Evolutionary conservation across 306 rosid species (phyloP).

Genomic region (Urtica urens): DNA sequence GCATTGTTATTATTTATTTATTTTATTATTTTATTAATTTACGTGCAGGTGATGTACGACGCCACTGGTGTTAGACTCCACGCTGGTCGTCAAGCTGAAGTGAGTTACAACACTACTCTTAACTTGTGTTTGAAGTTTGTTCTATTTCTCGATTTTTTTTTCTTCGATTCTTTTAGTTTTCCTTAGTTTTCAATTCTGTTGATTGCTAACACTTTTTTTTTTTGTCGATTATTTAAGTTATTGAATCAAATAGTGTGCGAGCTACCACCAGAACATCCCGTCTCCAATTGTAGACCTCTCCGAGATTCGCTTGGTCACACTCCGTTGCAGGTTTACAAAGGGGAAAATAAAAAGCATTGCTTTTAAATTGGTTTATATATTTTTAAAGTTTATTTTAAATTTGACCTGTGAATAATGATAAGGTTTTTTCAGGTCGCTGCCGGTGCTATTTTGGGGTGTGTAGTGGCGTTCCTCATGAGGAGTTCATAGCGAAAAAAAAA

Average conservation of each 20-base stretch:
- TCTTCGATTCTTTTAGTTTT: background rate
- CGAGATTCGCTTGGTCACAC: constrained; percentile 48
- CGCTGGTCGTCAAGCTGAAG: constrained; percentile 49
- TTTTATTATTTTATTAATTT: no score
- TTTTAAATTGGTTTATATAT: background rate
- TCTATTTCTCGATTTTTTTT: background rate
- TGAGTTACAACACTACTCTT: constrained; percentile 12
- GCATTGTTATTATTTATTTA: no score
- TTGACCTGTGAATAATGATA: no score
- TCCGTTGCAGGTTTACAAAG: constrained; percentile 27
- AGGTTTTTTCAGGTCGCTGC: constrained; percentile 28
- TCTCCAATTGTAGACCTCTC: constrained; percentile 33
- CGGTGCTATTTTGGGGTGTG: constrained; percentile 37
- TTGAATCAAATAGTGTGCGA: constrained; percentile 40
- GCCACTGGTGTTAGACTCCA: constrained; percentile 45
- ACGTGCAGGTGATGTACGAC: constrained; percentile 41
- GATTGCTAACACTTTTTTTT: background rate
- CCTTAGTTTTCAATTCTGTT: no score
- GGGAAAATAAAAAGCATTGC: background rate
- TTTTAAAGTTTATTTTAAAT: background rate
- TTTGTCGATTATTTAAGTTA: constrained; percentile 23
- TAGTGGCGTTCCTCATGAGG: constrained; percentile 27
- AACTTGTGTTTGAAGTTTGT: background rate
- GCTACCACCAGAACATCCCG: constrained; percentile 48
- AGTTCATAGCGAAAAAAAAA: constrained; percentile 17